phyloP scores from a whole-genome alignment of 108 stramenopile species.

The Pseudonitzschia pungens region DNA sequence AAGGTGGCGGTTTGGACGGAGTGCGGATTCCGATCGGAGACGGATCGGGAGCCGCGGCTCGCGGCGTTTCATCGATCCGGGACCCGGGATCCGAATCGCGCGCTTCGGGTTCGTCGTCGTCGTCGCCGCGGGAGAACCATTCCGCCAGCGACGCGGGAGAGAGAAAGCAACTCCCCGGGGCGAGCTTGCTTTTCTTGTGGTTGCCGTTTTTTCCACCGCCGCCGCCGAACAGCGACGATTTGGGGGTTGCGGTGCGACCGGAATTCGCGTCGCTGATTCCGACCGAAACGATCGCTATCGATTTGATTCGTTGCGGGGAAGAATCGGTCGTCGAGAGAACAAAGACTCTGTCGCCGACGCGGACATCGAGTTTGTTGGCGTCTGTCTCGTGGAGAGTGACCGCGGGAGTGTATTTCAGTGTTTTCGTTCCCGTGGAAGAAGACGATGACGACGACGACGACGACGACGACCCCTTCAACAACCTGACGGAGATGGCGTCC shows the following conservation, averaged over 20 bases:
- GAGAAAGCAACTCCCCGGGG: slow-evolving; percentile 33
- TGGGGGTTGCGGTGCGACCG: neutral
- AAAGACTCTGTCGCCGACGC: slow-evolving; percentile 16
- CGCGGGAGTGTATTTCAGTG: slow-evolving; percentile 22
- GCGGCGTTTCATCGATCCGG: neutral
- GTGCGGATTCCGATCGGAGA: slow-evolving; percentile 5
- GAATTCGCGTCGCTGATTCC: neutral
- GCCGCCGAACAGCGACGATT: slow-evolving; percentile 6
- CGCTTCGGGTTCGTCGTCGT: neutral
- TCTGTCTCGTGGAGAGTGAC: slow-evolving; percentile 24
- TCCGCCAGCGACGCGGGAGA: slow-evolving; percentile 24
- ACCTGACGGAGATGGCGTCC: slow-evolving; percentile 10
- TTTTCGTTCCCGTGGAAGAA: slow-evolving; percentile 9
- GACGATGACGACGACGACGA: too few relatives aligned
- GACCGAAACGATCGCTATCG: slow-evolving; percentile 4
- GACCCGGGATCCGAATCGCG: too few relatives aligned
- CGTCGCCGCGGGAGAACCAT: neutral
- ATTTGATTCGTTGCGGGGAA: neutral
- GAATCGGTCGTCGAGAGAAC: slow-evolving; percentile 10
- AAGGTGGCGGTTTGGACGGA: slow-evolving; percentile 14
- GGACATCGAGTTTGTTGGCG: slow-evolving; percentile 27
- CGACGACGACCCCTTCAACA: neutral
- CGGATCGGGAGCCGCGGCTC: neutral
- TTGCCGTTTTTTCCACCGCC: slow-evolving; percentile 7
- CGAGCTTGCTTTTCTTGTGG: slow-evolving; percentile 17